Evolutionary conservation across 129 eudicot species (phyloP).

Genomic region (Silybum marianum): DNA sequence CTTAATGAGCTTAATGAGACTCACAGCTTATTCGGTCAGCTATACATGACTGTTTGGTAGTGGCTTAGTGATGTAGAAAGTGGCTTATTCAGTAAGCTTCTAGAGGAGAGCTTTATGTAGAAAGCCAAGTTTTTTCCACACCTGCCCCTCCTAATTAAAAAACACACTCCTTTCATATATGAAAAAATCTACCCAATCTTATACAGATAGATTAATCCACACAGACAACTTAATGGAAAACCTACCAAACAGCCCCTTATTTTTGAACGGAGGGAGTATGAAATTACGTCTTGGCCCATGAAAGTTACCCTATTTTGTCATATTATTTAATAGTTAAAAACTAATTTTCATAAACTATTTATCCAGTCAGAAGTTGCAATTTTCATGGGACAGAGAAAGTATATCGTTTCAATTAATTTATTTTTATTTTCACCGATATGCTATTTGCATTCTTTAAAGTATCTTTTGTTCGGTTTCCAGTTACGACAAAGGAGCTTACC

Average conservation of each 20-base stretch:
- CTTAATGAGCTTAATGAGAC: too few species aligned
- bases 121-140: too few species aligned
- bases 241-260: background rate
- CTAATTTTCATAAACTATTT: background rate
- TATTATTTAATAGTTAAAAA: background rate
- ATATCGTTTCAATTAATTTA: background rate
- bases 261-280: background rate
- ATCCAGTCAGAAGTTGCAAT: background rate
- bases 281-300: constrained; percentile 1
- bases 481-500: constrained; percentile 88
- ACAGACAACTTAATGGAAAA: too few species aligned
- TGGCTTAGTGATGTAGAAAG: too few species aligned
- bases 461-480: constrained; percentile 38
- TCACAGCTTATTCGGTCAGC: too few species aligned
- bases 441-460: constrained; percentile 17
- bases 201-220: too few species aligned
- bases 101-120: too few species aligned
- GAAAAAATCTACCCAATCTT: too few species aligned
- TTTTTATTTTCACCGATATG: background rate
- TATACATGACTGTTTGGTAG: too few species aligned
- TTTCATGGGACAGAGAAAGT: constrained; percentile 9
- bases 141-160: too few species aligned
- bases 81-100: too few species aligned
- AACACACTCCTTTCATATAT: too few species aligned
- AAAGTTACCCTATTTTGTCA: background rate